Conservation (phyloP, 495 filamentous ascomycete genomes). For the Recurvomyces mirabilis region DNA sequence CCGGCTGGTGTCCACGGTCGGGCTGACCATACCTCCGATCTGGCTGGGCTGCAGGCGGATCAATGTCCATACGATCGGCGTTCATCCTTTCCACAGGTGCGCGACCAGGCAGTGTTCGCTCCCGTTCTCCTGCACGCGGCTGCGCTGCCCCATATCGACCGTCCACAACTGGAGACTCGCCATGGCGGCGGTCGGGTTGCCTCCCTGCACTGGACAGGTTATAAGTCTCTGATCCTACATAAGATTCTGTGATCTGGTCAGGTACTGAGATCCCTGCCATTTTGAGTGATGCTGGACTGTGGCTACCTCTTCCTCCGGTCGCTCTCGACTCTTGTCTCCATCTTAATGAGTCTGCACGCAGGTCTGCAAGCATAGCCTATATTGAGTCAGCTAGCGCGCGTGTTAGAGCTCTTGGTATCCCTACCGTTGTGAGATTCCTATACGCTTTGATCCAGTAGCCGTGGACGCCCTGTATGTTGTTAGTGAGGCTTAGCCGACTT, state of each 20-base stretch:
- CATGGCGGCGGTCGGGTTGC: conserved; percentile 4
- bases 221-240: conserved; percentile 13
- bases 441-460: conserved; percentile 84
- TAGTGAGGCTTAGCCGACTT: conserved; percentile 1
- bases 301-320: conserved; percentile 19
- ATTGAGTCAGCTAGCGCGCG: conserved; percentile 19
- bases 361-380: conserved; percentile 79
- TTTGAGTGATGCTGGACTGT: background rate
- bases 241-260: conserved; percentile 13
- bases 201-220: background rate
- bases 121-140: background rate
- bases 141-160: conserved; percentile 2
- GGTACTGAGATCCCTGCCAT: conserved; percentile 20
- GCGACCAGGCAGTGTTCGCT: background rate
- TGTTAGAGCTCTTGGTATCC: conserved; percentile 27
- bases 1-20: conserved; percentile 5
- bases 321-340: conserved; percentile 54
- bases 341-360: conserved; percentile 68
- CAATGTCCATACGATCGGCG: conserved; percentile 16
- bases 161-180: conserved; percentile 13
- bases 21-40: conserved; percentile 14
- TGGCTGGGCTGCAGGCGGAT: conserved; percentile 4
- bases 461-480: conserved; percentile 46
- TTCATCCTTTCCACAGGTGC: background rate
- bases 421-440: conserved; percentile 75